Base-by-base conservation (phyloP, 306 rosid species). In the Fragaria iinumae region DNA sequence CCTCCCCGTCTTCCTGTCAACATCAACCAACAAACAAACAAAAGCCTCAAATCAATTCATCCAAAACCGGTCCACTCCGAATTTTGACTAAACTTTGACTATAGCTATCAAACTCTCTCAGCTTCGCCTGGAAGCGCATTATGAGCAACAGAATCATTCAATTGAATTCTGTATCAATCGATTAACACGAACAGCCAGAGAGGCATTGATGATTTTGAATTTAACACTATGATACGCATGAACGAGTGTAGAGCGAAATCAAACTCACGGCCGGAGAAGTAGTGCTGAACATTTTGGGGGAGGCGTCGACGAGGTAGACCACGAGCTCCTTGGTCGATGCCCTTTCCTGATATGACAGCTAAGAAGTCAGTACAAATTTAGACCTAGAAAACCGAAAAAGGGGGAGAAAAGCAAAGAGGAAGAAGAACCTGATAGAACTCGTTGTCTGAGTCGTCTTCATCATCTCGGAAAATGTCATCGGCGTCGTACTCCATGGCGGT, bases 401-500 rank as follows among this genome's bases (percentile, higher is more conserved):
- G 6, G 39, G 49, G 21, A 13, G 49, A 11, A 21, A 56, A 18
- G 1, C 23, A 12, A 49, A 25, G 49, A 45, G 0, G 52, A 47
- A 70, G 59, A 67, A 25, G 47, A 47, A 89, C 97, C 89, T 69
- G 83, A 55, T 63, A 79, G 83, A 71, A 44, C 39, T 76, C 85
- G 76, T 81, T 76, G 11, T 89, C 93, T 27, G 76, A 76, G 66
- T 91, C 96, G 43, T 89, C 97, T 49, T 91, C 96, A 20, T 94
- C 97, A 72, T 94, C 96, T 86, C 84, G 84, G 90, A 94, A 94
- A n/a, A 92, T 81, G 36, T 91, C 98, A 66, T 94, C 95, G 21
- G 87, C 89, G 73, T 93, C 95, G 39, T 81, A 71, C n/a, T 91
- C 94, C 94, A 90, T 90, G 63, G 59, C 59, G 59, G 59, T 53